Evolutionary conservation across 495 filamentous ascomycete genomes (phyloP).

Genomic region (Hypoxylon lienhwacheense): DNA sequence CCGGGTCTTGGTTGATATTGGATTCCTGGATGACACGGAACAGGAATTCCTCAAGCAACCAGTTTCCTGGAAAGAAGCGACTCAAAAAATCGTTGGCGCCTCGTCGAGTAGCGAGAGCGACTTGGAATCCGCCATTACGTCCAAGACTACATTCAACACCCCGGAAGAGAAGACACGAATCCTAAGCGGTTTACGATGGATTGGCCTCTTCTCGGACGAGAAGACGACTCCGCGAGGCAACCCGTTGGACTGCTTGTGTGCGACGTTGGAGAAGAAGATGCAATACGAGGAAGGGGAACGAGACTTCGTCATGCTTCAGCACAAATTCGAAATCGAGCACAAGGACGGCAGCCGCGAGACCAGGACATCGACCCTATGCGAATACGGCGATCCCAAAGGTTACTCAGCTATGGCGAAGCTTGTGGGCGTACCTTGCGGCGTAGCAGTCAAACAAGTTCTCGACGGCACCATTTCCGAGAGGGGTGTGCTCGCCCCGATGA

Average conservation of each 20-base stretch:
- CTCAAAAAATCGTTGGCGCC: slow-evolving; percentile 70
- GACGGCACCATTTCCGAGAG: slow-evolving; percentile 76
- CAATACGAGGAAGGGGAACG: slow-evolving; percentile 81
- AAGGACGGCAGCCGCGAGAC: slow-evolving; percentile 71
- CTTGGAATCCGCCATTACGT: slow-evolving; percentile 69
- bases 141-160: slow-evolving; percentile 70
- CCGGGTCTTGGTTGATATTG: slow-evolving; percentile 81
- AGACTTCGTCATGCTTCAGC: slow-evolving; percentile 72
- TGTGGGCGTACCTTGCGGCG: slow-evolving; percentile 61
- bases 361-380: slow-evolving; percentile 76
- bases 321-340: slow-evolving; percentile 89
- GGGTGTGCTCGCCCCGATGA: slow-evolving; percentile 84
- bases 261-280: slow-evolving; percentile 90
- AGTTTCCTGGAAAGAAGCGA: slow-evolving; percentile 78
- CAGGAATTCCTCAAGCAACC: slow-evolving; percentile 62
- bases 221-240: slow-evolving; percentile 72
- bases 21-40: slow-evolving; percentile 74
- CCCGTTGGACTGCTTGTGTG: slow-evolving; percentile 87
- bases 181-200: slow-evolving; percentile 76
- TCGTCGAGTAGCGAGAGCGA: slow-evolving; percentile 63
- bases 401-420: slow-evolving; percentile 91
- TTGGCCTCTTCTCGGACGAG: slow-evolving; percentile 82
- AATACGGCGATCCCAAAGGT: slow-evolving; percentile 80
- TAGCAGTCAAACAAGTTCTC: slow-evolving; percentile 78
- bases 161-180: slow-evolving; percentile 76